Conservation (phyloP, 768 basidiomycete genomes). For the Russula griseocarnosa region DNA sequence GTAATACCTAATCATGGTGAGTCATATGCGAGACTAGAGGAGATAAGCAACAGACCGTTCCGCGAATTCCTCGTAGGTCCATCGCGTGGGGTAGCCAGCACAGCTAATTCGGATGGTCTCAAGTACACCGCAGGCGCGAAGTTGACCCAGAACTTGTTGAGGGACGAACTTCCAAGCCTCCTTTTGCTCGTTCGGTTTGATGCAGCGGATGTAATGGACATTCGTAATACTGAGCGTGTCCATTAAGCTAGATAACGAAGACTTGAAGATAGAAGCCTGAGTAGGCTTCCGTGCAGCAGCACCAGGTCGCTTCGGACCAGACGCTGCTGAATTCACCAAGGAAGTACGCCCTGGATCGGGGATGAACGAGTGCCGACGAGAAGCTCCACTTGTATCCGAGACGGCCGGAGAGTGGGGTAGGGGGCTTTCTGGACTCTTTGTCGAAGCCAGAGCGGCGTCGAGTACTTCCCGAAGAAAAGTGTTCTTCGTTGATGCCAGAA, state of each 20-base stretch:
- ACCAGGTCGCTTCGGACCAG: conserved; percentile 57
- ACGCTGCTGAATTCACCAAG: conserved; percentile 51
- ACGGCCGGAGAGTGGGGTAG: conserved; percentile 70
- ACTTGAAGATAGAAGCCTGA: conserved; percentile 97
- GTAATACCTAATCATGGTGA: conserved; percentile 67
- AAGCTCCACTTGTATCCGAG: conserved; percentile 74
- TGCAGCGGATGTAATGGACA: conserved; percentile 98
- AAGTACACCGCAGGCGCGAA: conserved; percentile 96
- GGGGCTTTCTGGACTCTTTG: conserved; percentile 61
- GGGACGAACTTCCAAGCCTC: conserved; percentile 95
- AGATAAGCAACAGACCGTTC: conserved; percentile 63
- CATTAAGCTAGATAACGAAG: conserved; percentile 90
- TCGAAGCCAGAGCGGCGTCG: conserved; percentile 79
- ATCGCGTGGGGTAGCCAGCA: conserved; percentile 96
- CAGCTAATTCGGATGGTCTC: conserved; percentile 99
- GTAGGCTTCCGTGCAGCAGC: conserved; percentile 86
- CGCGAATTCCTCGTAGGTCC: conserved; percentile 98
- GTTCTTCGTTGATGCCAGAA: conserved; percentile 84
- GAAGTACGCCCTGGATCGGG: conserved; percentile 82
- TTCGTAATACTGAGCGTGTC: conserved; percentile 96
- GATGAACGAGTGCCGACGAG: conserved; percentile 78
- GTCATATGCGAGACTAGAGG: conserved; percentile 4
- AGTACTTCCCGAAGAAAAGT: conserved; percentile 92
- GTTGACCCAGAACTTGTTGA: conserved; percentile 90
- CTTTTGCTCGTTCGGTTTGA: conserved; percentile 98